phyloP scores from a whole-genome alignment of 169 alveolate species.

The Cryptosporidium ubiquitum region DNA sequence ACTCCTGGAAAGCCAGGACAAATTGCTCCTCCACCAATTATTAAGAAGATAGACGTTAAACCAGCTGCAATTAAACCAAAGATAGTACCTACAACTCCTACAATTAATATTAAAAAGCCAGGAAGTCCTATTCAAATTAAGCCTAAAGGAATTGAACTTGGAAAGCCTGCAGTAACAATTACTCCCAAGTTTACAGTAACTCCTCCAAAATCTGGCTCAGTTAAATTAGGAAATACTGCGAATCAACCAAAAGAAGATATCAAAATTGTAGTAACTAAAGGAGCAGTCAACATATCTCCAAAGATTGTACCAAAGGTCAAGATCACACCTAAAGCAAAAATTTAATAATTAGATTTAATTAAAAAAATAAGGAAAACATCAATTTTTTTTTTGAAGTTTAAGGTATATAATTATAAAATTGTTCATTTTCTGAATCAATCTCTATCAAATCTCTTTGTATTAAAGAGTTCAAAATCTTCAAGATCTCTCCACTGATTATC shows the following conservation, averaged over 20 bases:
- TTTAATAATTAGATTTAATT: not conserved
- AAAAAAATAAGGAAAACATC: not conserved
- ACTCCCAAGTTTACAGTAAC: constrained; percentile 40
- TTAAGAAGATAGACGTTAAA: constrained; percentile 50
- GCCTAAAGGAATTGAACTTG: constrained; percentile 32
- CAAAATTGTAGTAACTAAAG: constrained; percentile 28
- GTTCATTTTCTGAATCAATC: constrained; percentile 31
- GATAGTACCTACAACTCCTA: not conserved
- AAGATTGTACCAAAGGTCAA: constrained; percentile 61
- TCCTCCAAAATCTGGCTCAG: constrained; percentile 9
- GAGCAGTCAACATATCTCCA: constrained; percentile 41
- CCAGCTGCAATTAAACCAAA: constrained; percentile 26
- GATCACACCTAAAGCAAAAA: constrained; percentile 36
- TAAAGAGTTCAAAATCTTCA: constrained; percentile 21
- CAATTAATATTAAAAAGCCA: constrained; percentile 34
- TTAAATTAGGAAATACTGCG: not conserved
- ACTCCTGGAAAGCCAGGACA: constrained; percentile 1
- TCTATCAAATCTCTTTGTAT: constrained; percentile 46
- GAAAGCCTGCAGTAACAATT: constrained; percentile 25
- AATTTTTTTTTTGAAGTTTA: not conserved
- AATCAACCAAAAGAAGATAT: constrained; percentile 24
- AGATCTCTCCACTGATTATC: constrained; percentile 28
- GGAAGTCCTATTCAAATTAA: constrained; percentile 31
- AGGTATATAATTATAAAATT: constrained; percentile 50
- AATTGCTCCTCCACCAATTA: constrained; percentile 5